These are phyloP conservation scores for Metschnikowia similis DNA, from an alignment of 805 yeast genomes.

Conservation along the genomic window DNA sequence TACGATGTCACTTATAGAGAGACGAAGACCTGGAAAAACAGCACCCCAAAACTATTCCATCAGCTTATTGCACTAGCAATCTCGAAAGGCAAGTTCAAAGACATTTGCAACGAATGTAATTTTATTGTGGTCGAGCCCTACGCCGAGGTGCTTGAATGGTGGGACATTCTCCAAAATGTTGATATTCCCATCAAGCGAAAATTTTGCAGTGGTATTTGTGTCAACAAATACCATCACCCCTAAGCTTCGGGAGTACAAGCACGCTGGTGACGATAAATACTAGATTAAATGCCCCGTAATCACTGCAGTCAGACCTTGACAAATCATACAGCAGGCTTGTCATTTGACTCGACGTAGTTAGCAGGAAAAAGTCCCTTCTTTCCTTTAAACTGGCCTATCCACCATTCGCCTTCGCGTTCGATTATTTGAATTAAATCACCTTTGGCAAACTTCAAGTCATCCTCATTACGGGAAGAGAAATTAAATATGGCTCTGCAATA, in stretches of 20 bases:
- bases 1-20: slow-evolving; percentile 55
- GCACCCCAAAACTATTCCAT: slow-evolving; percentile 44
- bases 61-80: slow-evolving; percentile 47
- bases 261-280: neutral
- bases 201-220: slow-evolving; percentile 54
- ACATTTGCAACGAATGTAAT: slow-evolving; percentile 51
- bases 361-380: slow-evolving; percentile 31
- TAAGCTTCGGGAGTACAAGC: neutral
- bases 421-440: slow-evolving; percentile 43
- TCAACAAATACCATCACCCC: slow-evolving; percentile 17
- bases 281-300: neutral
- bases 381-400: slow-evolving; percentile 31
- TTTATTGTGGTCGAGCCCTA: slow-evolving; percentile 48
- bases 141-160: slow-evolving; percentile 63
- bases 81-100: slow-evolving; percentile 47
- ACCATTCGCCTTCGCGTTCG: slow-evolving; percentile 30
- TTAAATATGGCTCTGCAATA: slow-evolving; percentile 38
- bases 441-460: slow-evolving; percentile 40
- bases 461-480: slow-evolving; percentile 32
- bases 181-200: slow-evolving; percentile 50
- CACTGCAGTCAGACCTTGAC: neutral
- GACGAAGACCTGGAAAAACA: slow-evolving; percentile 48
- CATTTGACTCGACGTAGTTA: slow-evolving; percentile 23
- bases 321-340: neutral
- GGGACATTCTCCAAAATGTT: slow-evolving; percentile 53